Evolutionary conservation across 2,329 filamentous ascomycete species (phyloP).

Genomic region (Penicillium sp.): DNA sequence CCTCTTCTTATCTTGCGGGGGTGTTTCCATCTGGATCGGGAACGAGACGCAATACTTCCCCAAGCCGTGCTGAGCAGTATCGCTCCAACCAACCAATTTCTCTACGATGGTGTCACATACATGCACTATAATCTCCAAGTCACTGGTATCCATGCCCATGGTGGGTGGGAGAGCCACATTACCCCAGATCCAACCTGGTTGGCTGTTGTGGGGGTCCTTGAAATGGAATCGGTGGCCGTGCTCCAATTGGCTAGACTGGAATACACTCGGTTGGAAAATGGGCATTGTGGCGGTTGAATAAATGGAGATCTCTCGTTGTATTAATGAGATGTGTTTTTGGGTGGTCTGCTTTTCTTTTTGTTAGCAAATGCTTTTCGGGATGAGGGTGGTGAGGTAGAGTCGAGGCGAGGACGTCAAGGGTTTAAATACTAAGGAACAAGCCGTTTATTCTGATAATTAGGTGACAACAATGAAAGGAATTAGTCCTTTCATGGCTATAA

Average conservation of each 20-base stretch:
- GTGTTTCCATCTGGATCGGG: neutral
- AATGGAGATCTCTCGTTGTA: neutral
- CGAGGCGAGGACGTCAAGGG: neutral
- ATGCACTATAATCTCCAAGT: neutral
- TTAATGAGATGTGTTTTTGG: neutral
- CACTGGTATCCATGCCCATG: neutral
- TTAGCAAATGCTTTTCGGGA: neutral
- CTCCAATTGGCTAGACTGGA: neutral
- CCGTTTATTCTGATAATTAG: neutral
- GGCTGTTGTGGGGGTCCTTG: slow-evolving; percentile 1
- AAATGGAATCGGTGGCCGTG: neutral
- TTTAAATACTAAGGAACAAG: neutral
- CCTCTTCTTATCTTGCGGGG: neutral
- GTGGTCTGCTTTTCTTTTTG: neutral
- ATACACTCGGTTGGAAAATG: neutral
- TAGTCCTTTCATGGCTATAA: neutral
- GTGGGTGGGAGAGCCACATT: neutral
- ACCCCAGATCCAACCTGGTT: neutral
- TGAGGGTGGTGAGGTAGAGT: neutral
- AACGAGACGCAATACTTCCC: neutral
- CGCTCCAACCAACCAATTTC: neutral
- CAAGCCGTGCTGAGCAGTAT: neutral
- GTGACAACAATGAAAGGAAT: neutral
- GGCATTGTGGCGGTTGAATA: neutral
- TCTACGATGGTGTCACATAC: neutral